phyloP scores from a whole-genome alignment of 2,329 filamentous ascomycete genomes.

The Pestalotiopsis sp. region DNA sequence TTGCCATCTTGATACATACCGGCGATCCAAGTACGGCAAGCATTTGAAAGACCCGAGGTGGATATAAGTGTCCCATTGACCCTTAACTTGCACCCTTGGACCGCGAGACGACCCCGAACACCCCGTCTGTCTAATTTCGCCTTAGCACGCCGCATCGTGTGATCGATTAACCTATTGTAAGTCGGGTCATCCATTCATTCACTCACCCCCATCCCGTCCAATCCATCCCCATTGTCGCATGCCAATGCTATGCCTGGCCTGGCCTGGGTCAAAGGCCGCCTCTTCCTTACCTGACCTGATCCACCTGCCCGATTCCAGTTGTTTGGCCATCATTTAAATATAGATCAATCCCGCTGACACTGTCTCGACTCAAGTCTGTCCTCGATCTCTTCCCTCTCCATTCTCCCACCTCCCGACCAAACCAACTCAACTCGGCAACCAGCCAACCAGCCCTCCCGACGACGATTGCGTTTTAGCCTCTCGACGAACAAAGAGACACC shows the following conservation, averaged over 20 bases:
- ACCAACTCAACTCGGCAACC: background rate
- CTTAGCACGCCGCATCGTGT: constrained; percentile 10
- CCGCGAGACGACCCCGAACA: constrained; percentile 4
- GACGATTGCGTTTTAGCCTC: background rate
- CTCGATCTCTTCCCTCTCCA: background rate
- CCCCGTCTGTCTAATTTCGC: constrained; percentile 2
- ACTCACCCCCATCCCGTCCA: background rate
- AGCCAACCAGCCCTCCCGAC: background rate
- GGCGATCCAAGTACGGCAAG: background rate
- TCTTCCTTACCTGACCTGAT: background rate
- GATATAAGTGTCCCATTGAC: background rate
- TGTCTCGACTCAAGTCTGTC: background rate
- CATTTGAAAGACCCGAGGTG: background rate
- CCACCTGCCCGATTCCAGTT: background rate
- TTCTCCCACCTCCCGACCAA: background rate
- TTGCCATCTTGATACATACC: background rate
- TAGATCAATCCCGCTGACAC: constrained; percentile 10
- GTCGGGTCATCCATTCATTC: background rate
- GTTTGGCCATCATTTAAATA: constrained; percentile 12
- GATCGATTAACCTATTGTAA: constrained; percentile 4
- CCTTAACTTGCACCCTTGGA: background rate
- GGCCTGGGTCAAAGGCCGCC: background rate
- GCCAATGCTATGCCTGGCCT: background rate
- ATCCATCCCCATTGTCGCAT: background rate
- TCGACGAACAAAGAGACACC: background rate